Base-by-base conservation (phyloP, 129 eudicot genomes). In the Daucus carota region DNA sequence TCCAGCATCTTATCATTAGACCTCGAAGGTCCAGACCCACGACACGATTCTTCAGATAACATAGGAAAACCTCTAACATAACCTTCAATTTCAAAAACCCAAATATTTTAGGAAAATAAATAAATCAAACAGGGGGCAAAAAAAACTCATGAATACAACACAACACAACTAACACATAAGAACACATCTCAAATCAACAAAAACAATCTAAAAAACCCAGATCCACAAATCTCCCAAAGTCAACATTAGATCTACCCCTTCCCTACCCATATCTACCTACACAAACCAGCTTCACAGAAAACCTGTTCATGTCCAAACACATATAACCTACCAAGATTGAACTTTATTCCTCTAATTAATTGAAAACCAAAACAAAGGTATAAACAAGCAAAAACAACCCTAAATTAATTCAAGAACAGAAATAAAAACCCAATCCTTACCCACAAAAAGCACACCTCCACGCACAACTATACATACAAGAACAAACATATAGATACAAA, bases 41-140 rank as follows among this genome's bases (percentile, higher is more conserved):
- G 85, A 45, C 84, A 82, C 72, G 88, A 75, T n/a, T 85, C 96
- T 34, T 79, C 93, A 38, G 87, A 70, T 79, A 75, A 80, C 80
- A 75, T 44, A 77, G 86, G 87, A 84, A 88, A 85, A 63, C 91
- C 87, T 73, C 89, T 88, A 78, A 84, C 89, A 86, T 86, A 88
- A 86, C 93, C 98, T 92, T 80, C 83, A 85, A 80, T 59, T 73
- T 63, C 31, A 62, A 75, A 45, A 67, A 76, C 22, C 12, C 67
- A 31, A 32, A 22, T n/a, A n/a, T n/a, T n/a, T n/a, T n/a, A n/a
- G n/a, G n/a, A n/a, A n/a, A n/a, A n/a, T n/a, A 54, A 22, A 24
- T n/a, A n/a, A 24, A 57, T 4, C 9, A 15, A 57, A 31, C 65
- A n/a, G 28, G 31, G 65, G 32, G 5, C 9, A 83, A 60, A 62